Evolutionary conservation across 805 yeast genomes (phyloP).

Genomic region (Lachancea waltii): DNA sequence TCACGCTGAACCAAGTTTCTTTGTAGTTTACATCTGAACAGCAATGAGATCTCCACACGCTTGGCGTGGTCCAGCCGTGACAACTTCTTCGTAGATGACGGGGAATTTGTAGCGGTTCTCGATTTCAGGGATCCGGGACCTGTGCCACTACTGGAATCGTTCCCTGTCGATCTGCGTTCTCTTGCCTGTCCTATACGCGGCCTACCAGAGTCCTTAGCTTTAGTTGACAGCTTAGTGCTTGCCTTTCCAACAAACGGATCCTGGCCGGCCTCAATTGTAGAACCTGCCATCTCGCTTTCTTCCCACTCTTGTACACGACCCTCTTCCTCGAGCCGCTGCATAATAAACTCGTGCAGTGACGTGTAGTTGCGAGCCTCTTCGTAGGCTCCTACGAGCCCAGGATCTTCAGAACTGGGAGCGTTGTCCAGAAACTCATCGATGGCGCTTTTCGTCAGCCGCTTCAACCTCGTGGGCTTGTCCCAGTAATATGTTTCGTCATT

Average conservation of each 20-base stretch:
- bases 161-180: no score
- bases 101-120: background rate
- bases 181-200: no score
- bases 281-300: constrained; percentile 14
- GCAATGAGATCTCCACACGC: constrained; percentile 23
- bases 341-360: constrained; percentile 21
- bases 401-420: constrained; percentile 12
- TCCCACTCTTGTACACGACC: constrained; percentile 18
- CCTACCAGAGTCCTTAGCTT: no score
- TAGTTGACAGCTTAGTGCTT: constrained; percentile 7
- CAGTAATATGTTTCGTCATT: constrained; percentile 33
- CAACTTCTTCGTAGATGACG: background rate
- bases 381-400: constrained; percentile 24
- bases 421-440: constrained; percentile 18
- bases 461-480: constrained; percentile 27
- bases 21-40: constrained; percentile 30
- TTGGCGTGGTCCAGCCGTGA: constrained; percentile 20
- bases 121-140: background rate
- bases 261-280: constrained; percentile 20
- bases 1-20: constrained; percentile 29
- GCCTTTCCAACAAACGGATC: constrained; percentile 24
- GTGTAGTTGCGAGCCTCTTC: constrained; percentile 23
- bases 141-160: background rate
- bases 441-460: constrained; percentile 12
- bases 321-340: constrained; percentile 22